Base-by-base conservation (phyloP, 495 filamentous ascomycete species). In the Viridothelium virens region DNA sequence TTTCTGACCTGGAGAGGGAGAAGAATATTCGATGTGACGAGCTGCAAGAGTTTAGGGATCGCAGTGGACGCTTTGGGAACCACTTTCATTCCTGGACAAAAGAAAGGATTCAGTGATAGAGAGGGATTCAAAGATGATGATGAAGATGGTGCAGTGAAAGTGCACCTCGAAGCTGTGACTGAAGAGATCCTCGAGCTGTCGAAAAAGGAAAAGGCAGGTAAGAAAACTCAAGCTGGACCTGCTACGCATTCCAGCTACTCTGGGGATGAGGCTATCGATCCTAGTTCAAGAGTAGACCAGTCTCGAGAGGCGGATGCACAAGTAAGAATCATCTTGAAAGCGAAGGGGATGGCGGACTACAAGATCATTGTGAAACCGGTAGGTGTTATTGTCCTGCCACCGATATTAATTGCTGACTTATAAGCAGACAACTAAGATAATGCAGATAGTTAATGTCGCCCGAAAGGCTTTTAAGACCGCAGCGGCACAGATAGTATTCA, bases 1-100 rank as follows among this genome's bases (percentile, higher is more conserved):
- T 89, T 91, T 69, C 75, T 97, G 16, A 93, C 89, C 2, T 96
- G 91, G 88, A 87, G 85, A 63, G 84, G 85, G 7, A 85, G 85
- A 59, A 84, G 86, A 66, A 72, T 96, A 2, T 95, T 86, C 70
- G 85, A 89, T 66, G 79, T 86, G 38, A 89, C 88, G 34, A 92
- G 87, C 5, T 88, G 89, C 68, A 83, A 79, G 61, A 87, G 87
- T 38, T 80, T 89, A 64, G 89, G 81, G 38, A 82, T 86, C 38
- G 79, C 70, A 14, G 73, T 83, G 3, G 79, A 80, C 64, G 68
- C 67, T n/a, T 61, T 77, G 11, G 78, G 78, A 68, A 63, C 73
- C 63, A 33, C 75, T 70, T 33, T 68, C 56, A 67, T 74, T 59
- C 31, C 53, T 59, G 53, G 53, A 7, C 53, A 59, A 31, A 59